A percentile compares a stretch with the other conserved stretches of the same genome.
These are phyloP conservation scores for Monosporascus sp. DNA, from an alignment of 2,329 filamentous ascomycete species.

Conservation along the genomic window DNA sequence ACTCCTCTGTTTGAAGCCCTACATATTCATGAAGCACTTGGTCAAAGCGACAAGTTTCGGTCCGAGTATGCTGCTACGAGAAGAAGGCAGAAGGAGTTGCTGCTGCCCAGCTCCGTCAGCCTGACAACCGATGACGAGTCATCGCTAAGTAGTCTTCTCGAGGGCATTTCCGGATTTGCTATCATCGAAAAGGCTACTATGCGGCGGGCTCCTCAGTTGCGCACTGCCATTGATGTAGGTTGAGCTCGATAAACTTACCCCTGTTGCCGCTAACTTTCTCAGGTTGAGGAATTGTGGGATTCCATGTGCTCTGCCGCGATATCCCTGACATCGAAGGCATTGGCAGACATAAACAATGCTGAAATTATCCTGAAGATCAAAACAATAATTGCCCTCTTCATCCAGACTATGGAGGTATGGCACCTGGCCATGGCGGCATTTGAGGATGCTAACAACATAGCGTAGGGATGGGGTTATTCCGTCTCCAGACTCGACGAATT, in stretches of 20 bases:
- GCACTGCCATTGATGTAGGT: conserved; percentile 74
- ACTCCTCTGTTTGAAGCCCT: conserved; percentile 89
- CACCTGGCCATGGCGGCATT: background rate
- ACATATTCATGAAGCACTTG: conserved; percentile 92
- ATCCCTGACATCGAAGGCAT: conserved; percentile 70
- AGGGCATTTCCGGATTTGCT: conserved; percentile 92
- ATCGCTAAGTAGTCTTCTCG: conserved; percentile 82
- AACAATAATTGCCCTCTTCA: conserved; percentile 85
- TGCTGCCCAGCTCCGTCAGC: conserved; percentile 72
- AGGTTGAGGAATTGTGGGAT: conserved; percentile 98
- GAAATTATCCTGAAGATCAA: conserved; percentile 93
- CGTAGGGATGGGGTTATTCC: conserved; percentile 81
- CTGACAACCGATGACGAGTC: conserved; percentile 78
- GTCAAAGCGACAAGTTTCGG: conserved; percentile 86
- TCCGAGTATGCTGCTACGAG: conserved; percentile 89
- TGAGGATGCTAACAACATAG: background rate
- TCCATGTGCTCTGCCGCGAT: conserved; percentile 92
- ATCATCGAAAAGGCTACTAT: conserved; percentile 95
- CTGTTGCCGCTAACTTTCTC: conserved; percentile 5
- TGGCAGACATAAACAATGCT: conserved; percentile 78
- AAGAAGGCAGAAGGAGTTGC: conserved; percentile 83
- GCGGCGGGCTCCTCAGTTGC: conserved; percentile 75
- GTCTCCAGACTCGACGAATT: conserved; percentile 77
- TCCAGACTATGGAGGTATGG: conserved; percentile 91
- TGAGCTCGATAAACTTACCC: background rate